Percentiles rank a stretch among this genome's conserved stretches.
phyloP scores from a whole-genome alignment of 805 yeast species.

The Debaryomyces tyrocola region DNA sequence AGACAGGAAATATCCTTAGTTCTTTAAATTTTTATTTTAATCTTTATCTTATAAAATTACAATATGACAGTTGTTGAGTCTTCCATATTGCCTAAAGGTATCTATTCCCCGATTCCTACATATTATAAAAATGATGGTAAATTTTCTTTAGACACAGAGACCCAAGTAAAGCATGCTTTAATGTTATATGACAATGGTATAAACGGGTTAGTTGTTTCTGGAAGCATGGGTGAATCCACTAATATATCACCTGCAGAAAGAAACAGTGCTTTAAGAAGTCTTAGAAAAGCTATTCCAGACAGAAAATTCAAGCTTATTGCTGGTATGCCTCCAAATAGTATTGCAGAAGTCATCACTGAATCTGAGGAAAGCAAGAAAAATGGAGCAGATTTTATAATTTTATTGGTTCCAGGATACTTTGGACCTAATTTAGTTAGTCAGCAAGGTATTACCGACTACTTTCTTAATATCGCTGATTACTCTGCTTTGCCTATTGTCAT shows the following conservation, averaged over 20 bases:
- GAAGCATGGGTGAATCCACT: slow-evolving; percentile 41
- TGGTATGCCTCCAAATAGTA: slow-evolving; percentile 29
- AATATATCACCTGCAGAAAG: slow-evolving; percentile 34
- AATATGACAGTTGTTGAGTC: background rate
- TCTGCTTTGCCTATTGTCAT: slow-evolving; percentile 35
- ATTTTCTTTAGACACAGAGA: slow-evolving; percentile 22
- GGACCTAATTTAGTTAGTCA: slow-evolving; percentile 31
- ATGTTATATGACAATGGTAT: slow-evolving; percentile 27
- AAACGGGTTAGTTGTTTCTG: slow-evolving; percentile 34
- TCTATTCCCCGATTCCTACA: slow-evolving; percentile 31
- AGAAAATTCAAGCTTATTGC: slow-evolving; percentile 29
- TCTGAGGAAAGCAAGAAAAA: slow-evolving; percentile 22
- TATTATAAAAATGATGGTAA: slow-evolving; percentile 24
- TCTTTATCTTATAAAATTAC: background rate
- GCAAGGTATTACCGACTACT: slow-evolving; percentile 31
- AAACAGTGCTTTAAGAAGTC: slow-evolving; percentile 18
- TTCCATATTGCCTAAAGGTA: slow-evolving; percentile 14
- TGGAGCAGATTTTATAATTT: slow-evolving; percentile 34
- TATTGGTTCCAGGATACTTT: slow-evolving; percentile 36
- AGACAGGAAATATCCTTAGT: no score
- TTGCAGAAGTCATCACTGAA: slow-evolving; percentile 26
- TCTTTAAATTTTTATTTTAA: no score
- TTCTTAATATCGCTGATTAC: slow-evolving; percentile 25
- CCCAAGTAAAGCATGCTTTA: slow-evolving; percentile 31
- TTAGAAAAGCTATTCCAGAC: slow-evolving; percentile 31